Evolutionary conservation across 2,329 filamentous ascomycete species (phyloP), one percentile per base, ranked within the genome.

Genomic region (Pseudonectria foliicola): DNA sequence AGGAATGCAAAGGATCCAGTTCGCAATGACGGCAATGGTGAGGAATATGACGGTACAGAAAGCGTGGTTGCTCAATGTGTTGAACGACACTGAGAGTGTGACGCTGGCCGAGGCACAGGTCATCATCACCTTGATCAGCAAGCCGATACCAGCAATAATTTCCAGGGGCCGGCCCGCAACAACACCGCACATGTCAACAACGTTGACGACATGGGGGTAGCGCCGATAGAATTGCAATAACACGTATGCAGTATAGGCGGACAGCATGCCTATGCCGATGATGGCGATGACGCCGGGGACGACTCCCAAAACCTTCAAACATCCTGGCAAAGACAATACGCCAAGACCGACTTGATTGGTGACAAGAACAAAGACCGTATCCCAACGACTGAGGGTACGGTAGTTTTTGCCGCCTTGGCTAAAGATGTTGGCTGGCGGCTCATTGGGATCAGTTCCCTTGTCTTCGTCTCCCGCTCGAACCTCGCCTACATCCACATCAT

Each of bases 51-150:
- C 71, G 0, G 79, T 82, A 60, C 80, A 84, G 4, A 77, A 52
- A 3, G 65, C 62, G 49, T 78, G 70, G 34, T 68, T 63, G 11
- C 71, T 73, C 50, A 82, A 77, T 13, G 77, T 82, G 56, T 82
- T 82, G 42, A 82, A 67, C 40, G 80, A 80, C 45, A 80, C 73
- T 10, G 77, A 73, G 25, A 78, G 75, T 4, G 76, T 73, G 30
- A 82, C 64, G 48, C 75, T 79, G 48, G 82, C 77, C 42, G 81
- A 68, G 15, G 74, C 77, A 61, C 75, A 71, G 42, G 82, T 82
- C 57, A 81, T 80, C 32, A 77, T 82, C 52, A 83, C 82, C 64
- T 84, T 84, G 43, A 83, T 55, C 30, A 83, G 56, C 55, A 84
- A 79, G 70, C 82, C 82, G 45, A 77, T 61, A 2, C 76, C 50